phyloP scores from a whole-genome alignment of 2,329 filamentous ascomycete species.

The Sporothrix luriei region DNA sequence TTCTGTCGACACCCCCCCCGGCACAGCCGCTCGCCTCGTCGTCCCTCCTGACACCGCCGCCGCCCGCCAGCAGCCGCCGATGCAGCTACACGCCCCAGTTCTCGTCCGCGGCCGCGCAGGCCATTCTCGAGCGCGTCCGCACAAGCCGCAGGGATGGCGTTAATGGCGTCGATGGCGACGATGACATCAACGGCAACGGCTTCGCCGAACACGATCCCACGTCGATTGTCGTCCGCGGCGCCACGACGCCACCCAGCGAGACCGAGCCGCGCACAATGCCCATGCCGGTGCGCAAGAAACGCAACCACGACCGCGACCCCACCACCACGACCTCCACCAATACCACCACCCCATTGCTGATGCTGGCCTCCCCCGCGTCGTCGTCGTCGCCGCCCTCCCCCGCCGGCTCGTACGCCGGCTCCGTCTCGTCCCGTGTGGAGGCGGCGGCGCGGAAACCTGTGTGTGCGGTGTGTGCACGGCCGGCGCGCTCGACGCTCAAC shows the following conservation, averaged over 20 bases:
- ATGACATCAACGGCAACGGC: background rate
- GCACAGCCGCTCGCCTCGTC: background rate
- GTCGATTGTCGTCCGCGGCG: background rate
- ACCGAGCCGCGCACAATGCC: background rate
- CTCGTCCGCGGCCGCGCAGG: background rate
- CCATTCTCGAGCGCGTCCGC: background rate
- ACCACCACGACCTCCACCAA: background rate
- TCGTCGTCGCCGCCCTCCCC: background rate
- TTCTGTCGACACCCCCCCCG: too few species aligned
- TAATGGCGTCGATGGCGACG: background rate
- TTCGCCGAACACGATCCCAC: background rate
- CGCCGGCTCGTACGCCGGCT: background rate
- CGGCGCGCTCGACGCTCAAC: conserved; percentile 51
- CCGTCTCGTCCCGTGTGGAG: background rate
- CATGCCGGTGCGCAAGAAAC: conserved; percentile 6
- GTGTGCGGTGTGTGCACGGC: background rate
- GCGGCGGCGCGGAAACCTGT: background rate
- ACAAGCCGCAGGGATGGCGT: background rate
- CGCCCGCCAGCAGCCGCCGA: background rate
- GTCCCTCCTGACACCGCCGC: background rate
- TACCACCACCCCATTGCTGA: background rate
- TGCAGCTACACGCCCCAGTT: conserved; percentile 8
- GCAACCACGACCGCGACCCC: background rate
- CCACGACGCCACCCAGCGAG: background rate
- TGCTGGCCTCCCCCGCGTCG: background rate